A percentile compares a stretch with the other conserved stretches of the same genome.
Evolutionary conservation across 2,329 filamentous ascomycete genomes (phyloP).

Genomic region (Aspergillus sp.): DNA sequence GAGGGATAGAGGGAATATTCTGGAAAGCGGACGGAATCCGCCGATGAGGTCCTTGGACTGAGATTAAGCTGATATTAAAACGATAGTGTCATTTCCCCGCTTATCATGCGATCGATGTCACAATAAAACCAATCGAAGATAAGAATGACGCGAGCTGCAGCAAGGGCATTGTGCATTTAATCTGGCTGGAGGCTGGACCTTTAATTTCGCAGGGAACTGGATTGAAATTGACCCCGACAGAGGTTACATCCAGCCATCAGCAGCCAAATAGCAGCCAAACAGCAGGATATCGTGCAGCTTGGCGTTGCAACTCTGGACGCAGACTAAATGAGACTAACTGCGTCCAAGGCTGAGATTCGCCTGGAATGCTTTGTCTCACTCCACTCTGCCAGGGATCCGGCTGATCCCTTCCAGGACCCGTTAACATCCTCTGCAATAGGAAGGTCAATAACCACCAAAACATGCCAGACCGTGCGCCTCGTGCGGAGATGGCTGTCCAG

Average conservation of each 20-base stretch:
- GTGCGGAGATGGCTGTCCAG: neutral
- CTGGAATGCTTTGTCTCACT: neutral
- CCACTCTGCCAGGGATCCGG: neutral
- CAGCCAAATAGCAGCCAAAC: neutral
- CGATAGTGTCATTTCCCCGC: neutral
- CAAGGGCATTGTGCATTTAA: neutral
- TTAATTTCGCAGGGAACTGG: too few relatives aligned
- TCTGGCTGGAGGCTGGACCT: too few relatives aligned
- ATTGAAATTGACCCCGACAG: neutral
- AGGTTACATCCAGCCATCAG: neutral
- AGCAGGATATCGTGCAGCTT: slow-evolving; percentile 3
- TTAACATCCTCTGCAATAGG: neutral
- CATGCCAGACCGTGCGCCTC: neutral
- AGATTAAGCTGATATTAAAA: neutral
- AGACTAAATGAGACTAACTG: neutral
- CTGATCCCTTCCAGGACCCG: neutral
- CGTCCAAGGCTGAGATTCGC: slow-evolving; percentile 1
- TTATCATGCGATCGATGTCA: neutral
- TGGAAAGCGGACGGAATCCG: too few relatives aligned
- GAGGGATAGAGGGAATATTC: neutral
- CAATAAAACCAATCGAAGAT: neutral
- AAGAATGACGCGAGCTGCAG: neutral
- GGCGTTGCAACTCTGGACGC: slow-evolving; percentile 20
- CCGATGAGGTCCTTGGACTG: too few relatives aligned
- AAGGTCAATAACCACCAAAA: neutral